These are phyloP conservation scores for Kalmusia sp. DNA, from an alignment of 2,329 filamentous ascomycete genomes.

Conservation along the genomic window DNA sequence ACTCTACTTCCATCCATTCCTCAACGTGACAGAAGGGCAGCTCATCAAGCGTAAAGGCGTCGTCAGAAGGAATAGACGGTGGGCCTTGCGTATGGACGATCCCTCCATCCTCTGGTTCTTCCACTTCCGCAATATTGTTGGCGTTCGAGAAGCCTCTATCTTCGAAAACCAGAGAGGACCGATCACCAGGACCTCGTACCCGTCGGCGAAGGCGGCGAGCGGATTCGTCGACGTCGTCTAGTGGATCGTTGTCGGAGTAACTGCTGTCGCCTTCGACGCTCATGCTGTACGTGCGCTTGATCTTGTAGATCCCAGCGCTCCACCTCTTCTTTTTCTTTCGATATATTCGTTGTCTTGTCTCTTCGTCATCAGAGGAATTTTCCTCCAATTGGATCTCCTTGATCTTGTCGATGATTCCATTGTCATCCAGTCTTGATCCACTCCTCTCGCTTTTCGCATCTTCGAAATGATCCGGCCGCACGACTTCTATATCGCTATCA, in stretches of 20 bases:
- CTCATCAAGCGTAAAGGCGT: constrained; percentile 46
- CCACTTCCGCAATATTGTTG: constrained; percentile 46
- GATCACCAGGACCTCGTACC: constrained; percentile 47
- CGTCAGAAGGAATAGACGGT: constrained; percentile 47
- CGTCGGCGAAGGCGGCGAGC: constrained; percentile 53
- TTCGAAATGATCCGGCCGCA: constrained; percentile 53
- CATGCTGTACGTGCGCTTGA: constrained; percentile 56
- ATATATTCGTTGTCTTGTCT: constrained; percentile 38
- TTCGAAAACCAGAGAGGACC: constrained; percentile 47
- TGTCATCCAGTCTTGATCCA: constrained; percentile 35
- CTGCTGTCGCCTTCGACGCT: constrained; percentile 54
- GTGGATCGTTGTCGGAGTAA: constrained; percentile 49
- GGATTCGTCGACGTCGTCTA: constrained; percentile 47
- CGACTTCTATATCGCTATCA: constrained; percentile 51
- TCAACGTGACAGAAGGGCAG: constrained; percentile 46
- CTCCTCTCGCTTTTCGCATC: constrained; percentile 49
- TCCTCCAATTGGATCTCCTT: constrained; percentile 44
- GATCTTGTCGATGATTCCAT: constrained; percentile 39
- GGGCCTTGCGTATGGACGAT: constrained; percentile 41
- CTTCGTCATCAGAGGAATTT: constrained; percentile 43
- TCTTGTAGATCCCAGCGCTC: constrained; percentile 46
- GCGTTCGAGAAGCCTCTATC: constrained; percentile 47
- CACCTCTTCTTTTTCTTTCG: constrained; percentile 50
- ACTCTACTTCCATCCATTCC: constrained; percentile 26
- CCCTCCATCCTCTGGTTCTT: constrained; percentile 43